These are phyloP conservation scores for Exobasidium cylindrosporum DNA, from an alignment of 1,284 basidiomycete species.

Conservation along the genomic window DNA sequence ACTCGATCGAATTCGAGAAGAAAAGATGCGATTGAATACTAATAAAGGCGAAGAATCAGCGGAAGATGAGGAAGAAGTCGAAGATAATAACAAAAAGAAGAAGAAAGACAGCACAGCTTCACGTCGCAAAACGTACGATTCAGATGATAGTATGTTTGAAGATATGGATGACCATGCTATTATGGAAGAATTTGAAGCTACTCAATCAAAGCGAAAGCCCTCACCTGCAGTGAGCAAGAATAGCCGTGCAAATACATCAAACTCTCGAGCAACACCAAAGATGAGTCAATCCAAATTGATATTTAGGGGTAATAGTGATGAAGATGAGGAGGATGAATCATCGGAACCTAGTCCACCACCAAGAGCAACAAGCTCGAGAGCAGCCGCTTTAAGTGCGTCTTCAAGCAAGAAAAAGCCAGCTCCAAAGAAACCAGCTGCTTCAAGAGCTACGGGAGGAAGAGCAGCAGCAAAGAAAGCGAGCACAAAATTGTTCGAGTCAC, in stretches of 20 bases:
- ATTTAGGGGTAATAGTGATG: conserved; percentile 4
- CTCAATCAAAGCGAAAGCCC: not conserved
- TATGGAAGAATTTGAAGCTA: conserved; percentile 4
- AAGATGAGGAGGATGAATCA: conserved; percentile 13
- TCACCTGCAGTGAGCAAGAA: not conserved
- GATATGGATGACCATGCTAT: conserved; percentile 19
- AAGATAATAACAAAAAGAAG: not conserved
- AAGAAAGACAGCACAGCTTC: conserved; percentile 1
- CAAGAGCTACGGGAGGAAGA: not conserved
- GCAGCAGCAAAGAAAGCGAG: conserved; percentile 13
- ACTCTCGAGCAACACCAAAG: not conserved
- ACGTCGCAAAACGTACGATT: conserved; percentile 10
- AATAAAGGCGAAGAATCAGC: conserved; percentile 22
- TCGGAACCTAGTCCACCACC: not conserved
- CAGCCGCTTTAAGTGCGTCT: conserved; percentile 1
- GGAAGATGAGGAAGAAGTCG: conserved; percentile 8
- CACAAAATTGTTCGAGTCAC: conserved; percentile 8
- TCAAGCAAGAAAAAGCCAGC: not conserved
- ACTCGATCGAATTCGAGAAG: conserved; percentile 18
- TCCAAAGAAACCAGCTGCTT: not conserved
- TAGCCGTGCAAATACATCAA: not conserved
- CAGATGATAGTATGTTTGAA: conserved; percentile 45
- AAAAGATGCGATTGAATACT: conserved; percentile 15
- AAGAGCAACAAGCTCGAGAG: not conserved
- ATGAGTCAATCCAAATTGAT: conserved; percentile 7